Percentiles rank a stretch among this genome's conserved stretches.
Evolutionary conservation across 2,329 filamentous ascomycete species (phyloP).

Genomic region (Fusarium phyllophilum): DNA sequence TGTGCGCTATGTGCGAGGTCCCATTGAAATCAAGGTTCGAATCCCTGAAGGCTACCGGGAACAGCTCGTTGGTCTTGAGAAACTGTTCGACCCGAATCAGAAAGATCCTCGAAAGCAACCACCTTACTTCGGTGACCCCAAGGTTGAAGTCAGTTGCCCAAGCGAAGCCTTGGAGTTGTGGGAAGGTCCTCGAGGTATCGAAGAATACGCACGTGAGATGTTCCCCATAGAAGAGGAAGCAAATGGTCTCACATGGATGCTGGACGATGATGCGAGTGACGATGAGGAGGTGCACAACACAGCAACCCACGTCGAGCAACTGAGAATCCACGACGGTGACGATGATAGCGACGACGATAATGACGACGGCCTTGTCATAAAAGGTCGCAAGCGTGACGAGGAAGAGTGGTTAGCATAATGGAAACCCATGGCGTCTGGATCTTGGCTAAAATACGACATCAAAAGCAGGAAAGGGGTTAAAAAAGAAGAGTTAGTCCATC

Average conservation of each 20-base stretch:
- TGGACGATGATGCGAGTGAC: constrained; percentile 60
- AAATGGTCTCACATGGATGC: constrained; percentile 95
- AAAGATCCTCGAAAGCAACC: constrained; percentile 66
- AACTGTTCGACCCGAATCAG: constrained; percentile 64
- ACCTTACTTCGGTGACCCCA: constrained; percentile 69
- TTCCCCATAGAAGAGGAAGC: constrained; percentile 95
- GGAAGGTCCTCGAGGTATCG: constrained; percentile 89
- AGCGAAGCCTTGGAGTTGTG: constrained; percentile 82
- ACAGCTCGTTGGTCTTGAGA: constrained; percentile 78
- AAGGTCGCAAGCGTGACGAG: constrained; percentile 65
- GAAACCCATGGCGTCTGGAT: not conserved
- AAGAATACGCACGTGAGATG: constrained; percentile 94
- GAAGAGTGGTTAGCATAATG: constrained; percentile 67
- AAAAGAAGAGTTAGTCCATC: constrained; percentile 32
- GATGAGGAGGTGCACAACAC: constrained; percentile 51
- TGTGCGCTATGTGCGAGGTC: constrained; percentile 80
- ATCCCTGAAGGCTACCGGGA: constrained; percentile 89
- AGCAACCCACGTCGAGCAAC: constrained; percentile 51
- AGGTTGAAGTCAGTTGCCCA: constrained; percentile 72
- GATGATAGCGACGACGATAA: constrained; percentile 63
- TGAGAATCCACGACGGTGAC: constrained; percentile 55
- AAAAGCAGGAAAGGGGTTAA: constrained; percentile 20
- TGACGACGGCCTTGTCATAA: constrained; percentile 69
- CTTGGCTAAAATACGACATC: constrained; percentile 18
- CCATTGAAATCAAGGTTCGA: constrained; percentile 85